These are phyloP conservation scores for Kazachstania bromeliacearum DNA, from an alignment of 805 yeast genomes.

Conservation along the genomic window DNA sequence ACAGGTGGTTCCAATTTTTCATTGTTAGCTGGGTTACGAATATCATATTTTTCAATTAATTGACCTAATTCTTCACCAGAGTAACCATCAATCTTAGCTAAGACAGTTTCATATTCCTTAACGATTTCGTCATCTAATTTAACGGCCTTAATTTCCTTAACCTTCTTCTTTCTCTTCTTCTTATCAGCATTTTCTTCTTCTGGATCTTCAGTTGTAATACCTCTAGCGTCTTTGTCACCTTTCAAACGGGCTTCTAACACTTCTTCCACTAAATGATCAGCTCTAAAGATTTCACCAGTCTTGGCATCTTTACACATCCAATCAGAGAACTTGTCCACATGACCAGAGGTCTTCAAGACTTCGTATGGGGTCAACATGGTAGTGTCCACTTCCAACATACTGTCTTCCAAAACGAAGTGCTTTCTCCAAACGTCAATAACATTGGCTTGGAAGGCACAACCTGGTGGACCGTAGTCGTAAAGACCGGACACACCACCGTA, in stretches of 20 bases:
- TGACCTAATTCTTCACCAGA: conserved; percentile 90
- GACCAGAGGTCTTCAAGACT: conserved; percentile 97
- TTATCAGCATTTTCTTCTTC: conserved; percentile 68
- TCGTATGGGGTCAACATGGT: conserved; percentile 97
- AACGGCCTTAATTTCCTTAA: conserved; percentile 83
- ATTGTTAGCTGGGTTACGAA: conserved; percentile 86
- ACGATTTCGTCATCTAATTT: conserved; percentile 76
- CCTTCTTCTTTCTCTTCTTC: conserved; percentile 91
- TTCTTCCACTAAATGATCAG: conserved; percentile 96
- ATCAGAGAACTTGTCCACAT: conserved; percentile 97
- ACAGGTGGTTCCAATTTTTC: conserved; percentile 80
- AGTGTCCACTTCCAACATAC: conserved; percentile 97
- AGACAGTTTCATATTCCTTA: conserved; percentile 70
- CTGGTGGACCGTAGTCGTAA: conserved; percentile 99
- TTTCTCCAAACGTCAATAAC: conserved; percentile 93
- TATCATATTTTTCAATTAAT: conserved; percentile 70
- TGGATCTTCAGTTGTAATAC: conserved; percentile 49
- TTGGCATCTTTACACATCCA: conserved; percentile 97
- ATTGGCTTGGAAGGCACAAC: conserved; percentile 96
- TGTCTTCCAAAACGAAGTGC: conserved; percentile 95
- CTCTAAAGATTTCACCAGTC: conserved; percentile 97
- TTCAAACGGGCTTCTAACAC: conserved; percentile 92
- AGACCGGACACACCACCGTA: conserved; percentile 98
- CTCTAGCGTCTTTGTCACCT: conserved; percentile 97
- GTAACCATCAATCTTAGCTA: conserved; percentile 92